Conservation (phyloP, 1,139 yeast genomes). For the Pichia sp. region DNA sequence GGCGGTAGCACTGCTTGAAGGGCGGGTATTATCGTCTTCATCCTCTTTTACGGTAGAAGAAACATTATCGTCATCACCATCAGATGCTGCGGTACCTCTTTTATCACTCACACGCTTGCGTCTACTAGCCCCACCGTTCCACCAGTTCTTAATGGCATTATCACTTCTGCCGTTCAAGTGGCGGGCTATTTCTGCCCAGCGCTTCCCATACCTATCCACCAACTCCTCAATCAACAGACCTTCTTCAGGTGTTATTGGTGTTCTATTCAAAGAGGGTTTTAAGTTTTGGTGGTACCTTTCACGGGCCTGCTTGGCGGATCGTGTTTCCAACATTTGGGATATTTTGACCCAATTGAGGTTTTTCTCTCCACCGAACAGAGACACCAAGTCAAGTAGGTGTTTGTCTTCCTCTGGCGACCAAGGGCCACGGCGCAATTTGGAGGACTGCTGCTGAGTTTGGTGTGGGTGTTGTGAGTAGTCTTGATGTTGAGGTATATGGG, state of each 20-base stretch:
- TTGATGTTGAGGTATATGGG: not conserved
- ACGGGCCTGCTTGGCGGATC: constrained; percentile 90
- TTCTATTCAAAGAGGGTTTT: constrained; percentile 75
- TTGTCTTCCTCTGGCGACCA: constrained; percentile 89
- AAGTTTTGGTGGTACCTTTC: constrained; percentile 90
- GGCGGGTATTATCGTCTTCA: not conserved
- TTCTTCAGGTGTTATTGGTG: constrained; percentile 82
- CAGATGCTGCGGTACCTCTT: constrained; percentile 1
- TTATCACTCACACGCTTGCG: constrained; percentile 51
- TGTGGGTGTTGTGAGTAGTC: not conserved
- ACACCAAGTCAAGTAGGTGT: constrained; percentile 63
- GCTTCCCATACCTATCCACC: constrained; percentile 76
- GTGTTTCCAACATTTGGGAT: constrained; percentile 63
- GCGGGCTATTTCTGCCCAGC: constrained; percentile 93
- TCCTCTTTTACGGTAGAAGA: not conserved
- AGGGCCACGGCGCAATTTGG: constrained; percentile 56
- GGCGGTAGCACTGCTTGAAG: not conserved
- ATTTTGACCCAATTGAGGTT: constrained; percentile 79
- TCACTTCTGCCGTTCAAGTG: constrained; percentile 84
- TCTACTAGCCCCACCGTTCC: constrained; percentile 90
- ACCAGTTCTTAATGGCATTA: constrained; percentile 93
- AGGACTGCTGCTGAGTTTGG: constrained; percentile 2
- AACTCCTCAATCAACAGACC: constrained; percentile 76
- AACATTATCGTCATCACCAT: not conserved
- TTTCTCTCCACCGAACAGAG: constrained; percentile 67